A percentile compares a stretch with the other conserved stretches of the same genome.
These are phyloP conservation scores for Lizonia empirigonia DNA, from an alignment of 2,329 filamentous ascomycete genomes.

Conservation along the genomic window DNA sequence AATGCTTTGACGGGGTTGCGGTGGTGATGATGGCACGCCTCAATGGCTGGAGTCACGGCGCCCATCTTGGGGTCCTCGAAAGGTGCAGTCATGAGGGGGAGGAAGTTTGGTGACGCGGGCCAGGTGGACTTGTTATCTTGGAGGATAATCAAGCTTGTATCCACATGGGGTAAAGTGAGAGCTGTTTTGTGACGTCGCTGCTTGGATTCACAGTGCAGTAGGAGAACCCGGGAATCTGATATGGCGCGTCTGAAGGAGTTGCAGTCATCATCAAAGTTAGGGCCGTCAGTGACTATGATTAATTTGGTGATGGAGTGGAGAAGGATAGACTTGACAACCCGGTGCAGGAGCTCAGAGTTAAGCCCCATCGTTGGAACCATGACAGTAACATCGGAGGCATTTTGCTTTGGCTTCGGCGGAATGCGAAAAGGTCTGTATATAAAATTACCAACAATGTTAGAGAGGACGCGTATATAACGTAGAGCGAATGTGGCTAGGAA, in stretches of 20 bases:
- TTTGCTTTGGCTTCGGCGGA: not conserved
- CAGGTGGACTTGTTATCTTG: not conserved
- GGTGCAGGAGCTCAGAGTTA: slow-evolving; percentile 47
- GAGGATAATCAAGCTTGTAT: not conserved
- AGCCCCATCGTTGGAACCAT: slow-evolving; percentile 61
- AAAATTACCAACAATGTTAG: not conserved
- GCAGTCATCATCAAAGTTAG: not conserved
- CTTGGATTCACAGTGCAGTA: not conserved
- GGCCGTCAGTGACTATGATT: not conserved
- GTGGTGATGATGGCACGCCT: not conserved
- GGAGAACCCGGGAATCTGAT: not conserved
- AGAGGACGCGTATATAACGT: not conserved
- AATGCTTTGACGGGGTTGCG: not conserved
- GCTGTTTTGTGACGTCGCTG: not conserved
- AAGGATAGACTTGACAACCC: slow-evolving; percentile 51
- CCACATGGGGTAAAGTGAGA: not conserved
- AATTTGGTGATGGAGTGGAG: slow-evolving; percentile 32
- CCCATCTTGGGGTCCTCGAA: not conserved
- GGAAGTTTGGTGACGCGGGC: not conserved
- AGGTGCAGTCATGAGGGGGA: not conserved
- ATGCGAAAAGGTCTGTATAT: not conserved
- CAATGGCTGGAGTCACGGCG: not conserved
- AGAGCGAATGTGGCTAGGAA: not conserved
- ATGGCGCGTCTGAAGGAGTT: not conserved
- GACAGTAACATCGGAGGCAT: slow-evolving; percentile 54